Base-by-base conservation (phyloP, 1,139 yeast species). In the Arxiozyma heterogenica region DNA sequence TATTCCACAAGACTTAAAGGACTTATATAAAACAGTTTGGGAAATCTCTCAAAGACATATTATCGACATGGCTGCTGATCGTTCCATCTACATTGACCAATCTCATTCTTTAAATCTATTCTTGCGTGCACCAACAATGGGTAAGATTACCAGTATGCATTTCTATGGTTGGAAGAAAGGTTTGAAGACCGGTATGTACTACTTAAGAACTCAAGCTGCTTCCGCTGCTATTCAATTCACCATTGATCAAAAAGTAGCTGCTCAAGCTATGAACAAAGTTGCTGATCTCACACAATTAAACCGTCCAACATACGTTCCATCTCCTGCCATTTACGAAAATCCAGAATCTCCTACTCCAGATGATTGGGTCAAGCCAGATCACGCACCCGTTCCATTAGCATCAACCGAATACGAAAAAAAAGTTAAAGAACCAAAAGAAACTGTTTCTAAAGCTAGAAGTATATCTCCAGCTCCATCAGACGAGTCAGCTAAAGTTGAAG, bases 101-200 rank as follows among this genome's bases (percentile, higher is more conserved):
- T 86, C 94, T 57, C 98, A 93, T 73, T 83, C 93, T 57, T 76
- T 88, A 77, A 90, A 90, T 70, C 81, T 91, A 60, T 84, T 86
- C 73, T 75, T 90, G 71, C 81, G 79, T 67, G 80, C 82, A 54
- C 96, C 96, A 39, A 86, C 96, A 0, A 83, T 86, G 83, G 94
- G 95, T 55, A 90, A 90, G 71, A 77, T 90, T 57, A 91, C 98
- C 15, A 82, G 93, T 63, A 91, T 91, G 94, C 98, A 93, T 71
- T 93, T 93, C 74, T 88, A 93, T 71, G 96, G 96, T 41, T 93
- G 98, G 98, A 85, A 84, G 72, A 87, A 85, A 75, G 98, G 98
- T 41, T 79, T 93, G 68, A 93, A 93, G 77, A 93, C 98, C 1
- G 98, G 98, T 52, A 91, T 93, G 96, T 93, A 93, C 75, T 93